phyloP scores from a whole-genome alignment of 2,329 filamentous ascomycete species.

The Talaromyces sp. region DNA sequence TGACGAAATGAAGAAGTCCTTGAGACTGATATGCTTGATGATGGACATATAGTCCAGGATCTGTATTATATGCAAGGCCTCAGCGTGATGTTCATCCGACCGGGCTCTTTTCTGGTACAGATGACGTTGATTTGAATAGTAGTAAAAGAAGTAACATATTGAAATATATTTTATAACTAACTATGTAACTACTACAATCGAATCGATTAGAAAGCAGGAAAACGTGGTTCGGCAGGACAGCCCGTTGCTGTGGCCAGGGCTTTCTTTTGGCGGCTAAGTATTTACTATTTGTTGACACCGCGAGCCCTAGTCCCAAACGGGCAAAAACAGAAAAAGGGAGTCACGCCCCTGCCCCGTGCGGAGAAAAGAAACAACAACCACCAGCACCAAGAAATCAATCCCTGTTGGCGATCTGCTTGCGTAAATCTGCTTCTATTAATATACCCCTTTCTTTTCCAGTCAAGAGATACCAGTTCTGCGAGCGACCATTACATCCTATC shows the following conservation, averaged over 20 bases:
- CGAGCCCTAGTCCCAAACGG: neutral
- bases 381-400: neutral
- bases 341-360: conserved; percentile 8
- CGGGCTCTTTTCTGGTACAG: too few species aligned
- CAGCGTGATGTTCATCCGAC: too few species aligned
- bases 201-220: neutral
- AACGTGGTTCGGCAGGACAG: neutral
- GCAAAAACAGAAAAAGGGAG: neutral
- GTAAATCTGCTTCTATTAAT: neutral
- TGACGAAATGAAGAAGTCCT: too few species aligned
- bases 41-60: too few species aligned
- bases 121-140: too few species aligned
- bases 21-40: too few species aligned
- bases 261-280: neutral
- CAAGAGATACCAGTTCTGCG: neutral
- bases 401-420: neutral
- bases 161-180: too few species aligned
- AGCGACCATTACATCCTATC: neutral
- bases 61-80: too few species aligned
- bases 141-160: too few species aligned
- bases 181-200: too few species aligned
- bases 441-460: neutral
- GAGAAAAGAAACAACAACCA: conserved; percentile 4
- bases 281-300: conserved; percentile 2
- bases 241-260: conserved; percentile 3